Evolutionary conservation across 805 yeast genomes (phyloP).

Genomic region (Spathaspora sp.): DNA sequence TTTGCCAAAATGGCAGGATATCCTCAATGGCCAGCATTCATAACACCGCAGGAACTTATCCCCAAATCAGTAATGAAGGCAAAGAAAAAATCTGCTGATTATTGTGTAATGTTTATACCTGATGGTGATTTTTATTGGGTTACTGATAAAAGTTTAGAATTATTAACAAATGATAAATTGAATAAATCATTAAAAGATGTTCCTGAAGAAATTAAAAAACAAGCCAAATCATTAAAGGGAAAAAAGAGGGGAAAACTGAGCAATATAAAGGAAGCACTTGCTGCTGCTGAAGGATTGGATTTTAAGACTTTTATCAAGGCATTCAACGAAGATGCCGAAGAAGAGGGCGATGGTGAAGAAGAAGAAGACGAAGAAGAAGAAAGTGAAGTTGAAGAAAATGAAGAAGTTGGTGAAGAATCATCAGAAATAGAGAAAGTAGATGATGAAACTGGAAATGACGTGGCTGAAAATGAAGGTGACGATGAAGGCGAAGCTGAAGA

Average conservation of each 20-base stretch:
- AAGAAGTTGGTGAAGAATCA: constrained; percentile 13
- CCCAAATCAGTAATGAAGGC: constrained; percentile 33
- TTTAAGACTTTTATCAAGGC: constrained; percentile 34
- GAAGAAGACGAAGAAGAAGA: constrained; percentile 14
- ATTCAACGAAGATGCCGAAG: constrained; percentile 17
- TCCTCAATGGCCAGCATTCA: constrained; percentile 50
- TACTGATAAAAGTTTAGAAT: constrained; percentile 34
- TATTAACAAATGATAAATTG: constrained; percentile 26
- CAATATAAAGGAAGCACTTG: constrained; percentile 33
- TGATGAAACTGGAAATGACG: constrained; percentile 3
- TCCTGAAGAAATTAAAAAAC: constrained; percentile 9
- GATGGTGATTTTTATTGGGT: constrained; percentile 46
- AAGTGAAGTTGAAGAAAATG: constrained; percentile 13
- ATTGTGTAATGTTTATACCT: constrained; percentile 43
- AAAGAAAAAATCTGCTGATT: constrained; percentile 32
- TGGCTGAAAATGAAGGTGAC: constrained; percentile 11
- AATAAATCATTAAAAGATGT: constrained; percentile 13
- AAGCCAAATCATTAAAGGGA: constrained; percentile 12
- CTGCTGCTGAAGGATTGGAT: constrained; percentile 32
- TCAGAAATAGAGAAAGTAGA: constrained; percentile 43
- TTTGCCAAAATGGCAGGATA: constrained; percentile 43
- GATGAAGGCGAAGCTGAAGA: constrained; percentile 9
- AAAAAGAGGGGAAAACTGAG: constrained; percentile 25
- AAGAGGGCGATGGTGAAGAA: constrained; percentile 19
- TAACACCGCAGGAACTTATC: constrained; percentile 37